These are phyloP conservation scores for Aspergillus sp. DNA, from an alignment of 2,329 filamentous ascomycete genomes.

Conservation along the genomic window DNA sequence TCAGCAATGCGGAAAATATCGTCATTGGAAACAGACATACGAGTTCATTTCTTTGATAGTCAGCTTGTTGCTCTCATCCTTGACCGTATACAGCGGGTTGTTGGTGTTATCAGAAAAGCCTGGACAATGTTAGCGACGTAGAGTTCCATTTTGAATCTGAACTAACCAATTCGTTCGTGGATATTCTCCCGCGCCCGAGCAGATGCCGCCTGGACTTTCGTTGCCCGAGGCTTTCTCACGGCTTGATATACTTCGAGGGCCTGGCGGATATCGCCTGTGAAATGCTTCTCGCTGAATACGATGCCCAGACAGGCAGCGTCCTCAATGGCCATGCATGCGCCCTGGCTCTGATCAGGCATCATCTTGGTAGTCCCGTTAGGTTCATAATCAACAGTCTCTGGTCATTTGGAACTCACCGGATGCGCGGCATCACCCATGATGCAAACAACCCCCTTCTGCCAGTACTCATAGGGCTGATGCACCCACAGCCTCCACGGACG, in stretches of 20 bases:
- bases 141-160: background rate
- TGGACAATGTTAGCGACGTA: slow-evolving; percentile 21
- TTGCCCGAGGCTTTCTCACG: slow-evolving; percentile 55
- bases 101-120: slow-evolving; percentile 63
- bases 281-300: slow-evolving; percentile 52
- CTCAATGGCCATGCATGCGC: slow-evolving; percentile 67
- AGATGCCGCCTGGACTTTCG: slow-evolving; percentile 56
- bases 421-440: slow-evolving; percentile 66
- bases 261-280: slow-evolving; percentile 48
- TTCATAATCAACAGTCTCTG: background rate
- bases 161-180: slow-evolving; percentile 58
- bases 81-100: slow-evolving; percentile 58
- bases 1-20: background rate
- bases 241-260: slow-evolving; percentile 51
- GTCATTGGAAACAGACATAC: too few species aligned
- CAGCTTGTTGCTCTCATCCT: slow-evolving; percentile 59
- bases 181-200: slow-evolving; percentile 61
- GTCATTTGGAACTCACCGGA: slow-evolving; percentile 43
- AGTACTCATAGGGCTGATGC: slow-evolving; percentile 60
- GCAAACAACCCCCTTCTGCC: slow-evolving; percentile 47
- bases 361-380: slow-evolving; percentile 37
- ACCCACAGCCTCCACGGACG: slow-evolving; percentile 65
- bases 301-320: slow-evolving; percentile 63
- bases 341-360: slow-evolving; percentile 69
- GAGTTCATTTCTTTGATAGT: slow-evolving; percentile 70